Percentiles rank a stretch among this genome's conserved stretches.
These are phyloP conservation scores for Thozetella sp. DNA, from an alignment of 495 filamentous ascomycete species.

Conservation along the genomic window DNA sequence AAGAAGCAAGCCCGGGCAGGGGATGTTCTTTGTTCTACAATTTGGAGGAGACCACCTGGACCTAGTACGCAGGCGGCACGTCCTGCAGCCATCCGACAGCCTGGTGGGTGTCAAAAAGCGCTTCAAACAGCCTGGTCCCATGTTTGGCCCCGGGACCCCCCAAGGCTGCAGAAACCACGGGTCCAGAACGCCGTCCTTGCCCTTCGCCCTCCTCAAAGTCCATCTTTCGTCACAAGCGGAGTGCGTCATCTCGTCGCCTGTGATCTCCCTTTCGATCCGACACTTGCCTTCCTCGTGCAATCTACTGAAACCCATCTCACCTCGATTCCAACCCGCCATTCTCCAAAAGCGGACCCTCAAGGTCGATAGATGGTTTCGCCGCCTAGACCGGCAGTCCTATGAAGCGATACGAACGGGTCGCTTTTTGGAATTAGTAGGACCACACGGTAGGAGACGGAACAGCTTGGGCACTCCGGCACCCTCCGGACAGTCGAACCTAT, in stretches of 20 bases:
- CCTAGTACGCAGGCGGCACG: conserved; percentile 41
- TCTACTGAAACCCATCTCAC: conserved; percentile 40
- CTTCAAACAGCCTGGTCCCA: conserved; percentile 46
- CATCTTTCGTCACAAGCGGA: conserved; percentile 38
- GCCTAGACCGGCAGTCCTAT: neutral
- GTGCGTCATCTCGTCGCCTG: conserved; percentile 45
- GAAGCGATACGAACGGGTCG: no score
- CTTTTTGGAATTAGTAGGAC: no score
- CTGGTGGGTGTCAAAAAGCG: conserved; percentile 43
- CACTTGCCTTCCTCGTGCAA: conserved; percentile 26
- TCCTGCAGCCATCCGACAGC: conserved; percentile 51
- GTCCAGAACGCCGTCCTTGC: neutral
- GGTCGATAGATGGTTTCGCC: neutral
- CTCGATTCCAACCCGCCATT: conserved; percentile 25
- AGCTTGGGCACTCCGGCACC: conserved; percentile 8
- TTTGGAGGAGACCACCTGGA: conserved; percentile 30
- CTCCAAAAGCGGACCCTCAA: conserved; percentile 1
- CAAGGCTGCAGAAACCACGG: conserved; percentile 2
- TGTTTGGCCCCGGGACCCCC: conserved; percentile 30
- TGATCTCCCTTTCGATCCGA: conserved; percentile 40
- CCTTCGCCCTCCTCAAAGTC: conserved; percentile 33
- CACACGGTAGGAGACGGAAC: neutral
- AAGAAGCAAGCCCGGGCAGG: conserved; percentile 31
- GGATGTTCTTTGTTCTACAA: conserved; percentile 43
- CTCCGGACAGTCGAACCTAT: conserved; percentile 6